Conservation (phyloP, 768 basidiomycete species). For the Leccinum truebloodii region DNA sequence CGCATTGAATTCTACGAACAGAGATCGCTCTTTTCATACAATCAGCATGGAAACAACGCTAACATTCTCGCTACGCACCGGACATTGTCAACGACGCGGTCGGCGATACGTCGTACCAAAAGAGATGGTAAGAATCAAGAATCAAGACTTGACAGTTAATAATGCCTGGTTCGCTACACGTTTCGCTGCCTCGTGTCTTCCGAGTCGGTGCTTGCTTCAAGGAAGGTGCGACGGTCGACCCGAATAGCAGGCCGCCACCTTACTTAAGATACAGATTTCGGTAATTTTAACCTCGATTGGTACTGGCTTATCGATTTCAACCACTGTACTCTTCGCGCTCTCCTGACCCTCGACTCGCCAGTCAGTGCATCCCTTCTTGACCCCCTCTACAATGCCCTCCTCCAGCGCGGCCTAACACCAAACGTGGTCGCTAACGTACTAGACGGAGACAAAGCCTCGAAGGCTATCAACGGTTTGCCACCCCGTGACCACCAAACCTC, state of each 20-base stretch:
- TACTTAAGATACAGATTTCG: no score
- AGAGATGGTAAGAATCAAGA: background rate
- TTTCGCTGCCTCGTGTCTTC: background rate
- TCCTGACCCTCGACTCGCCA: slow-evolving; percentile 39
- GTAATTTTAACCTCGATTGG: no score
- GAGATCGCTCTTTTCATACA: background rate
- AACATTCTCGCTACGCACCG: background rate
- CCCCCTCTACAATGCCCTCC: slow-evolving; percentile 72
- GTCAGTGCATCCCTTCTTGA: slow-evolving; percentile 58
- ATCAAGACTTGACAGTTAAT: background rate
- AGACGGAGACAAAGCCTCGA: no score
- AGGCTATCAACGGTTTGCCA: no score
- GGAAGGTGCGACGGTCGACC: no score
- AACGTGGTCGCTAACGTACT: slow-evolving; percentile 34
- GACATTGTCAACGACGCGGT: background rate
- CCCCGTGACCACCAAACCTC: no score
- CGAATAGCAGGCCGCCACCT: no score
- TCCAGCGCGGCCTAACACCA: slow-evolving; percentile 61
- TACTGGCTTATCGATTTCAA: slow-evolving; percentile 52
- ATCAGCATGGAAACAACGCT: background rate
- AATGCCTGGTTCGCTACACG: background rate
- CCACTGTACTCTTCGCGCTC: slow-evolving; percentile 46
- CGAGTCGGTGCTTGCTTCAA: background rate
- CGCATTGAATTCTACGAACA: background rate
- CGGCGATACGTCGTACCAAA: background rate